phyloP scores from a whole-genome alignment of 306 rosid genomes.

The Rosa rugosa region DNA sequence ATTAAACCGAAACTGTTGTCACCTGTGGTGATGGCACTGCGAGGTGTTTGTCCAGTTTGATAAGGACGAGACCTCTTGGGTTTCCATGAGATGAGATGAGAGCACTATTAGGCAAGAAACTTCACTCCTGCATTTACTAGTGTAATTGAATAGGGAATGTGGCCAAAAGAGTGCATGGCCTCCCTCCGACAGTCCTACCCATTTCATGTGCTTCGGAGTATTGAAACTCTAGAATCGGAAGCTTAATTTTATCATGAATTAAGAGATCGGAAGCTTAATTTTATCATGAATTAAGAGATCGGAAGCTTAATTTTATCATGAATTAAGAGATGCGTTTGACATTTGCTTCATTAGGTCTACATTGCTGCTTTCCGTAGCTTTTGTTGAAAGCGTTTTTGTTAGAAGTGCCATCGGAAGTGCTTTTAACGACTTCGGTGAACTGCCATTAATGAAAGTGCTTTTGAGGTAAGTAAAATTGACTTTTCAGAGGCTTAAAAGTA shows the following conservation, averaged over 20 bases:
- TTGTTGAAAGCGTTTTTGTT: background rate
- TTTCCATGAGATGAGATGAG: constrained; percentile 14
- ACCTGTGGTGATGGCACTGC: constrained; percentile 5
- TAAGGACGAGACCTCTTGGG: constrained; percentile 33
- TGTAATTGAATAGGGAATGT: background rate
- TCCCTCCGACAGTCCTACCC: background rate
- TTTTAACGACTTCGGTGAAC: background rate
- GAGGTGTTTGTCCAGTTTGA: constrained; percentile 39
- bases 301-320: no score
- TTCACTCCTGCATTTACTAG: constrained; percentile 25
- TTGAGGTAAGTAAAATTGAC: background rate
- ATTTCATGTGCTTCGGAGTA: background rate
- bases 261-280: background rate
- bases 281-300: no score
- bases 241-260: no score
- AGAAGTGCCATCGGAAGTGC: background rate
- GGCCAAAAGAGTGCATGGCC: background rate
- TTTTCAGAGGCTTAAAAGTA: background rate
- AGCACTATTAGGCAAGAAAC: constrained; percentile 34
- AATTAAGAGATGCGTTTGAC: no score
- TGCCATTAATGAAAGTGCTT: background rate
- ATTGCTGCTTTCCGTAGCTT: background rate
- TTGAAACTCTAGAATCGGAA: background rate
- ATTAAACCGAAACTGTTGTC: constrained; percentile 30
- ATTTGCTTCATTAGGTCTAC: no score